Evolutionary conservation across 1,284 basidiomycete genomes (phyloP).

Genomic region (Ustanciosporium gigantosporum): DNA sequence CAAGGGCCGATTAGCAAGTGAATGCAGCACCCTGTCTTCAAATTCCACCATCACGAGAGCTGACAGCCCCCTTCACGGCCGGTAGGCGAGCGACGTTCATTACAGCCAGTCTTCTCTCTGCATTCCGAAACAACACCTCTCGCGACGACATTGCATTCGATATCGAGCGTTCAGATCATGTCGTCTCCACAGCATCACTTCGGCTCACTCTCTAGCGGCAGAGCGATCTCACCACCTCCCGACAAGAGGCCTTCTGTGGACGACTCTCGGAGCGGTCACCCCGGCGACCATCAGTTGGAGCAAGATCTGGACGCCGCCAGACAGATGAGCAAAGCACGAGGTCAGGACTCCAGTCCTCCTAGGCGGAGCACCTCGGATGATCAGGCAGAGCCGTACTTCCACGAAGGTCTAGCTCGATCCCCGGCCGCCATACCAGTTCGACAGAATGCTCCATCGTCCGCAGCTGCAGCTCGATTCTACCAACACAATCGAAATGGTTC

Average conservation of each 20-base stretch:
- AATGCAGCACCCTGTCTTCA: no score
- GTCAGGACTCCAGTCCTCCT: constrained; percentile 24
- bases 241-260: constrained; percentile 7
- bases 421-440: constrained; percentile 24
- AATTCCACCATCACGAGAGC: no score
- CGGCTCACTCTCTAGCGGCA: constrained; percentile 26
- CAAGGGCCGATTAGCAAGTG: no score
- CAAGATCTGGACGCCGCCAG: constrained; percentile 58
- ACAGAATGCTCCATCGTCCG: constrained; percentile 14
- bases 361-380: constrained; percentile 29
- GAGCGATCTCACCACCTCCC: constrained; percentile 23
- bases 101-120: no score
- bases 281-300: constrained; percentile 47
- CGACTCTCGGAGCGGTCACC: background rate
- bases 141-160: no score
- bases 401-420: constrained; percentile 22
- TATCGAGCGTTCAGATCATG: no score
- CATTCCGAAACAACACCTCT: no score
- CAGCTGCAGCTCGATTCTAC: constrained; percentile 52
- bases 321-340: constrained; percentile 55
- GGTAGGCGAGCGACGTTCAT: no score
- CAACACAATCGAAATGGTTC: constrained; percentile 52
- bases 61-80: no score
- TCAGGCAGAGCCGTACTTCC: constrained; percentile 33
- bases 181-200: constrained; percentile 33